Base-by-base conservation (phyloP, 1,284 basidiomycete species). In the Pholiota adiposa region DNA sequence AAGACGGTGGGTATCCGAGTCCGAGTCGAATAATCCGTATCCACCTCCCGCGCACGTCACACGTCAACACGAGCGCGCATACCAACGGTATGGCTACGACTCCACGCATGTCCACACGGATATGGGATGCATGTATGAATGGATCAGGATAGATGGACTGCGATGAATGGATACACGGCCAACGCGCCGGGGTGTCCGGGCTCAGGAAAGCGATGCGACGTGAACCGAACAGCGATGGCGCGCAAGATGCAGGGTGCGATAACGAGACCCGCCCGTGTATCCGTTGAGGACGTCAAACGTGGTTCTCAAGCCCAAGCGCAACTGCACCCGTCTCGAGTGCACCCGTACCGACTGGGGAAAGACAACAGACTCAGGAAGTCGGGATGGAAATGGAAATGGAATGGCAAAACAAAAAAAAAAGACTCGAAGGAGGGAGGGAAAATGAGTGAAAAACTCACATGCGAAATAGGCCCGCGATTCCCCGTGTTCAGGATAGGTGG, bases 401-500 rank as follows among this genome's bases (percentile, higher is more conserved):
- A 31, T 31, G 29, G 5, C 29, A 11, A 31, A 31, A 31, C 5
- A 38, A 38, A 38, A 38, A 38, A 16, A 16, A 38, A 7, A 16
- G 36, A 38, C 36, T 25, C 23, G 11, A 46, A 46, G 16, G 21
- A 46, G 14, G 27, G 1, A 27, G 12, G 27, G 44, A 23, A 44
- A 33, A 3, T 6, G 34, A 23, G 33, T 1, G 34, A 5, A 46
- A 16, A 27, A 77, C 78, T 59, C 70, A 82, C 80, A 70, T 84
- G 81, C 56, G 81, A 78, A 57, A 94, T 94, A 3, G 93, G 93
- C 25, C 93, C 93, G 58, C 88, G 83, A 73, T 94, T 95, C 8
- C 93, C 93, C 0, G 93, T 95, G 71, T 95, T 95, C 66, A 95
- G 79, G 70, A 95, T 93, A 49, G 91, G 92, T 16, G 91, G 91